A percentile compares a stretch with the other conserved stretches of the same genome.
phyloP scores from a whole-genome alignment of 163 green algal species.

The Chlamydomonas reinhardtii region DNA sequence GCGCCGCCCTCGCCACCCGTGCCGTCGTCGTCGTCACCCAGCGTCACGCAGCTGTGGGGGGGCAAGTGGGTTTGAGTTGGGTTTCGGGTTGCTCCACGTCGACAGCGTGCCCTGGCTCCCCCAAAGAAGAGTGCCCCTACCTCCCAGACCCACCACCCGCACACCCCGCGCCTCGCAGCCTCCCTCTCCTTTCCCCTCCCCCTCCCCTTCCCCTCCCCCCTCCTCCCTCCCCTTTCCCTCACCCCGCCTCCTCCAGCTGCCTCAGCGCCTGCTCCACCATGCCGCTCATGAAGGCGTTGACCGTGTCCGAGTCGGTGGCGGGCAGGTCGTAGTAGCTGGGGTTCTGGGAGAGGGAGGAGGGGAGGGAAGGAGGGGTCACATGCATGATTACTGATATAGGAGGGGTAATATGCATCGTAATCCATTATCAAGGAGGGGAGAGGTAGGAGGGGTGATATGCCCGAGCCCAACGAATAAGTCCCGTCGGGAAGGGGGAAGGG shows the following conservation, averaged over 20 bases:
- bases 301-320: constrained; percentile 60
- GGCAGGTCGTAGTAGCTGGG: constrained; percentile 96
- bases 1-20: constrained; percentile 73
- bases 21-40: background rate
- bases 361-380: background rate
- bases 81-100: too few relatives aligned
- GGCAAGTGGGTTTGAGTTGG: background rate
- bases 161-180: too few relatives aligned
- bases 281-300: constrained; percentile 86
- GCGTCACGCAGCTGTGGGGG: constrained; percentile 19
- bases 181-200: background rate
- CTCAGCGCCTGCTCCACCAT: constrained; percentile 81
- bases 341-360: constrained; percentile 76
- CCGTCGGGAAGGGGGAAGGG: too few relatives aligned
- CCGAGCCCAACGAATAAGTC: too few relatives aligned
- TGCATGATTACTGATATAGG: too few relatives aligned
- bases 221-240: constrained; percentile 66
- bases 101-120: too few relatives aligned
- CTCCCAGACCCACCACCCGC: too few relatives aligned
- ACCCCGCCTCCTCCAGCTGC: constrained; percentile 86
- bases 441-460: too few relatives aligned
- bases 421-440: too few relatives aligned
- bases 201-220: background rate
- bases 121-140: too few relatives aligned
- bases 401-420: too few relatives aligned